Percentiles rank a stretch among this genome's conserved stretches.
Conservation (phyloP, 2,329 filamentous ascomycete genomes). For the Simplicillium sp. region DNA sequence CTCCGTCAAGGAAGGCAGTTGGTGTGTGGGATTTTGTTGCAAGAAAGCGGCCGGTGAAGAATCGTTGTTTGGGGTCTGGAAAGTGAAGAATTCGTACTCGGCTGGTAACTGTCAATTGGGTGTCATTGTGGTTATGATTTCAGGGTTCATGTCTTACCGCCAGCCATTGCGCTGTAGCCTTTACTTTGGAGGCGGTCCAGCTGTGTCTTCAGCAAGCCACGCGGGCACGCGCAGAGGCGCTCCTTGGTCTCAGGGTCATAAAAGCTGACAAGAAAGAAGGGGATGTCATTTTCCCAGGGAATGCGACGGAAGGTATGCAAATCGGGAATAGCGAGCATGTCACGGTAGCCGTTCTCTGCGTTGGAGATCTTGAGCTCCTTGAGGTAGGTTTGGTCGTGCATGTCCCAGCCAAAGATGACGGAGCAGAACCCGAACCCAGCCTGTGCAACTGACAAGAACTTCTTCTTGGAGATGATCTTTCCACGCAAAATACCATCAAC, state of each 20-base stretch:
- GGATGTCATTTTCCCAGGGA: constrained; percentile 69
- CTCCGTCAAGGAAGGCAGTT: constrained; percentile 74
- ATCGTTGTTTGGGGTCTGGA: constrained; percentile 54
- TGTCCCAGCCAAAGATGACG: constrained; percentile 80
- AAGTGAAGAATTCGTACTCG: constrained; percentile 94
- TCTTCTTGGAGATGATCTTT: constrained; percentile 74
- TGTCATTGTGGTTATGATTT: no score
- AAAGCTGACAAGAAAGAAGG: constrained; percentile 69
- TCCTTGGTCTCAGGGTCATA: constrained; percentile 66
- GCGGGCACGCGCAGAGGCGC: constrained; percentile 68
- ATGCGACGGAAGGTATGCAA: constrained; percentile 62
- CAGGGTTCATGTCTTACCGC: constrained; percentile 47
- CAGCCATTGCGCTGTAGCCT: constrained; percentile 80
- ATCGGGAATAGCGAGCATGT: constrained; percentile 66
- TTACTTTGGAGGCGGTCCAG: constrained; percentile 56
- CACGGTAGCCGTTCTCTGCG: constrained; percentile 68
- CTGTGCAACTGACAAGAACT: constrained; percentile 65
- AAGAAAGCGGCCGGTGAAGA: constrained; percentile 68
- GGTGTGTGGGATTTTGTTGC: constrained; percentile 58
- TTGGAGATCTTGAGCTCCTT: constrained; percentile 68
- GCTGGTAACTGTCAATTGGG: constrained; percentile 36
- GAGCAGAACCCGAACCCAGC: constrained; percentile 79
- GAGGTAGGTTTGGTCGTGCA: constrained; percentile 76
- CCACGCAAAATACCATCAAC: constrained; percentile 69
- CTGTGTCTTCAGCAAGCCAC: constrained; percentile 62